phyloP scores from a whole-genome alignment of 352 stramenopile species.

The Pythium aphanidermatum region DNA sequence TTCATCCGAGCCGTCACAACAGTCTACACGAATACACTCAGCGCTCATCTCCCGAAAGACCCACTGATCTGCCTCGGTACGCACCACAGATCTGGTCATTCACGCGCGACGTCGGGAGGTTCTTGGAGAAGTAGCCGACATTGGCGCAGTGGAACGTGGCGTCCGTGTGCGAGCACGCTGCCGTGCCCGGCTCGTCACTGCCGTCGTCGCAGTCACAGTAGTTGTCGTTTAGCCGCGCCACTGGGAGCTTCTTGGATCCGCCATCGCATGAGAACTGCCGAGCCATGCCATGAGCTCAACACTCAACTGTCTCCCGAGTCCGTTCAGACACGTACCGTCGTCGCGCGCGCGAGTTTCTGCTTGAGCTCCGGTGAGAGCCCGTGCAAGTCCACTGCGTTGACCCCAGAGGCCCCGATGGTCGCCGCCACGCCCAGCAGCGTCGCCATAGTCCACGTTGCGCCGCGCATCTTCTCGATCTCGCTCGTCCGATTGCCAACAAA shows the following conservation, averaged over 20 bases:
- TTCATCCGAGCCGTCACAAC: constrained; percentile 84
- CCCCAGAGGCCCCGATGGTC: too few species aligned
- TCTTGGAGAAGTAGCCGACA: constrained; percentile 55
- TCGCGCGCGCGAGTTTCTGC: constrained; percentile 6
- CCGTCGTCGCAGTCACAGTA: constrained; percentile 93
- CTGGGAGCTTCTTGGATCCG: constrained; percentile 39
- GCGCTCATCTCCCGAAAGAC: too few species aligned
- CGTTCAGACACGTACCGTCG: constrained; percentile 8
- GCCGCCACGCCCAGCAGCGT: too few species aligned
- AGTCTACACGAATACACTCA: constrained; percentile 57
- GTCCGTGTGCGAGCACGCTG: constrained; percentile 67
- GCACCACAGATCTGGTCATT: constrained; percentile 75
- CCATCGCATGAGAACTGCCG: constrained; percentile 68
- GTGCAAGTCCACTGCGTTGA: constrained; percentile 4
- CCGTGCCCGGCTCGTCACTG: constrained; percentile 84
- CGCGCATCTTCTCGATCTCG: too few species aligned
- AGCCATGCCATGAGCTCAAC: not conserved
- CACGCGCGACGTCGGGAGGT: constrained; percentile 57
- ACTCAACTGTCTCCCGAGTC: not conserved
- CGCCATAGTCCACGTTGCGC: too few species aligned
- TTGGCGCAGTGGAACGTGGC: constrained; percentile 70
- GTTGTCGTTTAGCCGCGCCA: constrained; percentile 87
- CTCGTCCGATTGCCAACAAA: too few species aligned
- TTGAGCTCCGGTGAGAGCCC: constrained; percentile 12
- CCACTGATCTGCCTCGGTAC: too few species aligned